Evolutionary conservation across 1,284 basidiomycete species (phyloP), one percentile per base, ranked within the genome.

Genomic region (Blastosporella zonata): DNA sequence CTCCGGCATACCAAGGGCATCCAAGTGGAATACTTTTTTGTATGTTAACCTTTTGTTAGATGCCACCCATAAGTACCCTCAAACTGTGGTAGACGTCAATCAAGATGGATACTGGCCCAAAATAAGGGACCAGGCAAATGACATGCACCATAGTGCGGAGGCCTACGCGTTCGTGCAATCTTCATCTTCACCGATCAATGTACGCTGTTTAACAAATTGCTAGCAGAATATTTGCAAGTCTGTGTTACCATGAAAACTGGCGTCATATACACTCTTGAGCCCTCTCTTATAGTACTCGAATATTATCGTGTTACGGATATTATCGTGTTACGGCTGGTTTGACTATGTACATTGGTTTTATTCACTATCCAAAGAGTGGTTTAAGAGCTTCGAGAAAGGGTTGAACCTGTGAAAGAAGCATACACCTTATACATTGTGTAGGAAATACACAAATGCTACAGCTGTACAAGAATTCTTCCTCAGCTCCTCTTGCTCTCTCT

Each of bases 111-210:
- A 40, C 38, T 40, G 38, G 38, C 38, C 38, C 10, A 27, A 3
- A 40, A 15, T 40, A 40, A 40, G 38, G 38, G 38, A 40, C 23
- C 3, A 40, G 38, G 38, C 21, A 40, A 40, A 40, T 40, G 38
- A 40, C n/a, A 27, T 40, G 22, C 38, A 40, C 38, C n/a, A 40
- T 40, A 40, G 38, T 40, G 38, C 38, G 38, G 38, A 38, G 8
- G 36, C 36, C 17, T 38, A 38, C 36, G 15, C 36, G 38, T 40
- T 40, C 38, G 38, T 40, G 22, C 38, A 23, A n/a, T 40, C 23
- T 40, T 40, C 23, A 23, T 27, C 21, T 40, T 40, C 23, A 23
- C 23, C 23, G 38, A 40, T 40, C 21, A 25, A 13, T 27, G 31
- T 33, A 33, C 10, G 20, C 38, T 40, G 38, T 13, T 25, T 40